phyloP scores from a whole-genome alignment of 2,329 filamentous ascomycete genomes.

The Penicillium polonicum region DNA sequence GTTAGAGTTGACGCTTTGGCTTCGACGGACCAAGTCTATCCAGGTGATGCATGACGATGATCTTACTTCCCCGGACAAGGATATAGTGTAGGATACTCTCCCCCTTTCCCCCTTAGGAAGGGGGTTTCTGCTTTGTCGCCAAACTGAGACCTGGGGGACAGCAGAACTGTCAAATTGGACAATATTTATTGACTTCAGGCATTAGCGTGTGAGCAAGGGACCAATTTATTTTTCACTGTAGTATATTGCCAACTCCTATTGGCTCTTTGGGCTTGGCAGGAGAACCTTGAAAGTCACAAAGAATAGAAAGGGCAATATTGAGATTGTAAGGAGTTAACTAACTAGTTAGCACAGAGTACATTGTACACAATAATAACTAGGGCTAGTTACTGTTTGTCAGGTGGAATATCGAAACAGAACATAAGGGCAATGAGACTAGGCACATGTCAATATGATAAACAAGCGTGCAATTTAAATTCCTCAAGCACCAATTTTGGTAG shows the following conservation, averaged over 20 bases:
- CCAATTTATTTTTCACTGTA: not conserved
- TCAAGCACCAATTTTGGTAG: not conserved
- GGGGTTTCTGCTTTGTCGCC: not conserved
- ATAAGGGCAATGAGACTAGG: not conserved
- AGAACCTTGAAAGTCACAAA: not conserved
- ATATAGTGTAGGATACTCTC: not conserved
- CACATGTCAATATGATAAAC: not conserved
- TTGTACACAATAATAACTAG: not conserved
- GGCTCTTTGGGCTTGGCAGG: not conserved
- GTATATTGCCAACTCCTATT: not conserved
- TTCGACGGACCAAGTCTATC: not conserved
- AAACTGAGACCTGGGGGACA: not conserved
- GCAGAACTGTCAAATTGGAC: conserved; percentile 20
- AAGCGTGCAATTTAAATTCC: not conserved
- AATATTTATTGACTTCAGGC: conserved; percentile 8
- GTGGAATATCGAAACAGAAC: not conserved
- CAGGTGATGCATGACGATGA: not conserved
- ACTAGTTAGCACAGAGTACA: not conserved
- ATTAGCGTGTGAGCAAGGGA: conserved; percentile 10
- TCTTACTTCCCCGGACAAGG: conserved; percentile 6
- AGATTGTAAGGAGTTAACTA: too few relatives aligned
- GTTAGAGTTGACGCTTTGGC: not conserved
- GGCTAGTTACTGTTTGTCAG: not conserved
- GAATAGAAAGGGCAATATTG: not conserved
- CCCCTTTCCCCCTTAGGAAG: conserved; percentile 1